These are phyloP conservation scores for Apiospora kogelbergensis DNA, from an alignment of 2,329 filamentous ascomycete genomes.

Conservation along the genomic window DNA sequence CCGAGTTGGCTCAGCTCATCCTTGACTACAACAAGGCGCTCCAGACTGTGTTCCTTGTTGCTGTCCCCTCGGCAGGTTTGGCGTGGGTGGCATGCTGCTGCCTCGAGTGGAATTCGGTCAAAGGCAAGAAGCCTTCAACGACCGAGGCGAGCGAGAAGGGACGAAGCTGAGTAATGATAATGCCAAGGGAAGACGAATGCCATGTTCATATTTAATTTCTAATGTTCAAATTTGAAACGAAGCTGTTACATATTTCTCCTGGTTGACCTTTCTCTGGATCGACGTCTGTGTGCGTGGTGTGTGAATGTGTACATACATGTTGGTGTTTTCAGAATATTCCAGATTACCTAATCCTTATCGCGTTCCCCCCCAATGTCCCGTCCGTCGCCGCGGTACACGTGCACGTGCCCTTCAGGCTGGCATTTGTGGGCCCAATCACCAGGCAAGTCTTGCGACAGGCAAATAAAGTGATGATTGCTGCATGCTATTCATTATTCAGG, in stretches of 20 bases:
- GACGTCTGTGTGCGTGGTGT: not conserved
- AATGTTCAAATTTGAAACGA: not conserved
- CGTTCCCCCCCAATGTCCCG: not conserved
- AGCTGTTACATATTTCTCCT: not conserved
- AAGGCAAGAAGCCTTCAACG: not conserved
- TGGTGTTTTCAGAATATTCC: not conserved
- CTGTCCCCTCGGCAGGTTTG: constrained; percentile 21
- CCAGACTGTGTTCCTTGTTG: constrained; percentile 21
- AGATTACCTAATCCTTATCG: not conserved
- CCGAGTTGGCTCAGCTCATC: constrained; percentile 18
- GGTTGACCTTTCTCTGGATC: not conserved
- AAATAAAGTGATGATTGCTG: not conserved
- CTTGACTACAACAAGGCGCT: constrained; percentile 21
- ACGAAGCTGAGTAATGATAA: not conserved
- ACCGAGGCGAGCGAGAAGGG: not conserved
- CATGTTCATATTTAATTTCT: not conserved
- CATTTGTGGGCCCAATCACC: not conserved
- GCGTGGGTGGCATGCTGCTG: constrained; percentile 23
- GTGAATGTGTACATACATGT: no score
- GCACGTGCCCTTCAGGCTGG: not conserved
- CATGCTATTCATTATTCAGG: constrained; percentile 3
- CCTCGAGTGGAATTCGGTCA: constrained; percentile 27
- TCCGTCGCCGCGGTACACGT: not conserved
- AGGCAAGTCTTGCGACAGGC: not conserved
- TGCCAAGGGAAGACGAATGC: not conserved